phyloP scores from a whole-genome alignment of 1,284 basidiomycete species.

The Athelia sp. region DNA sequence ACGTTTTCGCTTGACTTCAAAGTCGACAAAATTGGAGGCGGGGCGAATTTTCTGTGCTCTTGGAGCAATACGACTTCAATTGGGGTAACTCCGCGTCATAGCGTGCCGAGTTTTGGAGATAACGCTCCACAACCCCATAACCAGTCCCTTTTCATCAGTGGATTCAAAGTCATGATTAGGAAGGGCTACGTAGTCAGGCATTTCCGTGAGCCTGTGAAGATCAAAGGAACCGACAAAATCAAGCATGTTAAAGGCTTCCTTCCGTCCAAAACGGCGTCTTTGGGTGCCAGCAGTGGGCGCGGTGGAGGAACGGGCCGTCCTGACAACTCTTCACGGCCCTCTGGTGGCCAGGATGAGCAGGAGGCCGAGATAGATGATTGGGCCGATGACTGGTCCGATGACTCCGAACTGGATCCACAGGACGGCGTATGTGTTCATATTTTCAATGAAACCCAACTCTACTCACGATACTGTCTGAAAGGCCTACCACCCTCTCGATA shows the following conservation, averaged over 20 bases:
- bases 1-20: slow-evolving; percentile 10
- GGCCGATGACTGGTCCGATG: not conserved
- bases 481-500: not conserved
- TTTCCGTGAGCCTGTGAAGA: not conserved
- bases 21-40: not conserved
- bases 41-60: not conserved
- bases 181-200: not conserved
- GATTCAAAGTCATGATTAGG: not conserved
- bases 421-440: not conserved
- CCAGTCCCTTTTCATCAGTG: not conserved
- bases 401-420: not conserved
- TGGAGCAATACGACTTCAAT: not conserved
- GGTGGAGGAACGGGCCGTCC: no score
- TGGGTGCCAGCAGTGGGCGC: no score
- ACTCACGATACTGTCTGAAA: not conserved
- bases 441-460: not conserved
- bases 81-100: not conserved
- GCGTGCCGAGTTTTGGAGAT: not conserved
- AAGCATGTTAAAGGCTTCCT: not conserved
- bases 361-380: not conserved
- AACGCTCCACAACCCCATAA: not conserved
- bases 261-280: no score
- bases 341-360: not conserved
- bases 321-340: no score
- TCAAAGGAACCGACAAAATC: not conserved